Base-by-base conservation (phyloP, 306 rosid genomes). In the Casuarina cunninghamiana region DNA sequence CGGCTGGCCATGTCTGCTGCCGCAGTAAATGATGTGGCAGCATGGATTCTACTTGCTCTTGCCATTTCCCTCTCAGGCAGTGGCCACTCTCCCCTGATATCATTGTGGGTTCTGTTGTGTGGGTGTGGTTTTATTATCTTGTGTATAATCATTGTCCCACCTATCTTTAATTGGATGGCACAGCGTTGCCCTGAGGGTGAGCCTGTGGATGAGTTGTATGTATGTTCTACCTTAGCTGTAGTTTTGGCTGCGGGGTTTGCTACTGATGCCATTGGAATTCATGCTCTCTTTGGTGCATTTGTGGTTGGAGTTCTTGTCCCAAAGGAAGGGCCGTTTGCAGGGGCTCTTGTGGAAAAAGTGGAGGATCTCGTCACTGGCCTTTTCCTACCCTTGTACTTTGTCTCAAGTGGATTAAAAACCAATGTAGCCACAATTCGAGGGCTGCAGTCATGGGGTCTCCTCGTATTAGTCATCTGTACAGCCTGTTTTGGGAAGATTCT, bases 251-350 rank as follows among this genome's bases (percentile, higher is more conserved):
- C 97, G 46, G 97, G 98, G 19, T 87, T 94, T 70, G 78, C 45
- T 37, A 94, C 98, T 3, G 98, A 94, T 80, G 70, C 88, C 55
- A 91, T 91, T 75, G 98, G 98, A 69, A 94, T 94, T 77, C 98
- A 91, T 80, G 96, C 98, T 71, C 86, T 94, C 94, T 91, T 94
- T 82, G 98, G 98, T 54, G 92, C 97, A n/a, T 94, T 94, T 80
- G 91, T 94, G 54, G 58, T 91, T 43, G 98, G 98, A 72, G 74
- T 94, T 69, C 75, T 94, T 67, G 79, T 94, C 69, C 96, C 93
- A 5, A 94, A 86, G 83, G 97, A 94, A 45, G 93, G 96, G 26
- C 87, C 93, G 15, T 86, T 94, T 73, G 89, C 91, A 3, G 83
- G 90, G 16, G 89, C 93, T 60, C 89, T 93, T 39, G 96, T 90